These are phyloP conservation scores for Cercophora scortea DNA, from an alignment of 495 filamentous ascomycete genomes.

Conservation along the genomic window DNA sequence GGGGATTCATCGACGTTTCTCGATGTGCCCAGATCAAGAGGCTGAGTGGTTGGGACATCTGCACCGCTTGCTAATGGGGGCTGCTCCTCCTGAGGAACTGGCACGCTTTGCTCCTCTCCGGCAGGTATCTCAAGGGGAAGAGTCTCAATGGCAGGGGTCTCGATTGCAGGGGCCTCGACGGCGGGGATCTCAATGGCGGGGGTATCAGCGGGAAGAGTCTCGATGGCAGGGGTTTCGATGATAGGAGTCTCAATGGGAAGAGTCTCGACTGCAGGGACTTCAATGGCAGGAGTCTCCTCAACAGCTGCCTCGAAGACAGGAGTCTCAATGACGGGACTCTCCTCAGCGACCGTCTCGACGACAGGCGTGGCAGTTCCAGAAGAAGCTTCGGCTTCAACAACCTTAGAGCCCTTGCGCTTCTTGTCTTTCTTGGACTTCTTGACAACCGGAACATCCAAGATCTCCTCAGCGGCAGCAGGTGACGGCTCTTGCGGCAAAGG, in stretches of 20 bases:
- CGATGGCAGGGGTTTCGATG: slow-evolving; percentile 1
- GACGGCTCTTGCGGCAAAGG: too few relatives aligned
- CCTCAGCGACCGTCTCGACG: background rate
- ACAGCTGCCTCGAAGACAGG: background rate
- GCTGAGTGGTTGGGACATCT: too few relatives aligned
- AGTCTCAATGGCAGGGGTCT: too few relatives aligned
- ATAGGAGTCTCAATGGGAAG: background rate
- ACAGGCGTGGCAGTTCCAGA: slow-evolving; percentile 5
- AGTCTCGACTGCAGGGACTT: background rate
- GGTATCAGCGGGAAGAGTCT: background rate
- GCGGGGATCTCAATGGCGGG: background rate
- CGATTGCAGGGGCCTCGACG: too few relatives aligned
- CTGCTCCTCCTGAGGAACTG: background rate
- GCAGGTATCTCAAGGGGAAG: too few relatives aligned
- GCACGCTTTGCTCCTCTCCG: slow-evolving; percentile 2
- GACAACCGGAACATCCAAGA: background rate
- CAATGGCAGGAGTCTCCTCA: background rate
- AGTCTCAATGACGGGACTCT: background rate
- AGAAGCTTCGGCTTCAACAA: slow-evolving; percentile 7
- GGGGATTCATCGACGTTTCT: background rate
- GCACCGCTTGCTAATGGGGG: too few relatives aligned
- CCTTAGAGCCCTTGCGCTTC: slow-evolving; percentile 10
- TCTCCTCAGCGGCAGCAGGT: too few relatives aligned
- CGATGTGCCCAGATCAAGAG: slow-evolving; percentile 4
- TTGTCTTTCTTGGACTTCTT: slow-evolving; percentile 18